These are phyloP conservation scores for Didymella lethalis DNA, from an alignment of 2,329 filamentous ascomycete species.

Conservation along the genomic window DNA sequence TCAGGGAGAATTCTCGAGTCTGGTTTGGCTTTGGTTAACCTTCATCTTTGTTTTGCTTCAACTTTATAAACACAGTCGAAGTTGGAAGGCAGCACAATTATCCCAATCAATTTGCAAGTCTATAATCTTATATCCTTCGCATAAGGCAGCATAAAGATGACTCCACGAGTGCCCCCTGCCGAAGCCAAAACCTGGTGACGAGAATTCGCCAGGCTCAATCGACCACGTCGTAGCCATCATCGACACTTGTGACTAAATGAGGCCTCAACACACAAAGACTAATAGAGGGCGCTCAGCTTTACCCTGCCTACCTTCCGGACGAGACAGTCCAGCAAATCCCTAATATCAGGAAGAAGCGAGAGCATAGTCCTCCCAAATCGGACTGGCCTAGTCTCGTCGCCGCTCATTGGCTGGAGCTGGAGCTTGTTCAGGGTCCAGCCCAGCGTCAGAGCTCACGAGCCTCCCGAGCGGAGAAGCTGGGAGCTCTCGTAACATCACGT, in stretches of 20 bases:
- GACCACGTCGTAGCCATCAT: neutral
- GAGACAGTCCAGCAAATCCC: neutral
- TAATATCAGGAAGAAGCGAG: neutral
- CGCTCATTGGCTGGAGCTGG: constrained; percentile 8
- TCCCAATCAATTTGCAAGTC: neutral
- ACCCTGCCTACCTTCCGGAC: neutral
- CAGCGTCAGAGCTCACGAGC: constrained; percentile 14
- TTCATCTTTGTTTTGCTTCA: neutral
- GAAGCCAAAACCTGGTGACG: neutral
- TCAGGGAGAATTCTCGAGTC: neutral
- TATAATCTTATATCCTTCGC: neutral
- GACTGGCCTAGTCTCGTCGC: neutral
- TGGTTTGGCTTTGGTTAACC: neutral
- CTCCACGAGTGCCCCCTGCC: neutral
- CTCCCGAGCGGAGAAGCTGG: constrained; percentile 18
- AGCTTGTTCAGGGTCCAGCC: neutral
- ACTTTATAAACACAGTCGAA: neutral
- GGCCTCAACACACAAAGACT: neutral
- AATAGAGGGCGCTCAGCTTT: neutral
- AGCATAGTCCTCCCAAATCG: constrained; percentile 4
- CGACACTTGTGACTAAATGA: neutral
- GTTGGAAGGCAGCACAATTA: neutral
- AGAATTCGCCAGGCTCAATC: neutral
- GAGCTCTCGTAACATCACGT: constrained; percentile 23
- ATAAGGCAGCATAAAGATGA: too few species aligned